phyloP scores from a whole-genome alignment of 2,329 filamentous ascomycete genomes.

The Fusarium pininemorale region DNA sequence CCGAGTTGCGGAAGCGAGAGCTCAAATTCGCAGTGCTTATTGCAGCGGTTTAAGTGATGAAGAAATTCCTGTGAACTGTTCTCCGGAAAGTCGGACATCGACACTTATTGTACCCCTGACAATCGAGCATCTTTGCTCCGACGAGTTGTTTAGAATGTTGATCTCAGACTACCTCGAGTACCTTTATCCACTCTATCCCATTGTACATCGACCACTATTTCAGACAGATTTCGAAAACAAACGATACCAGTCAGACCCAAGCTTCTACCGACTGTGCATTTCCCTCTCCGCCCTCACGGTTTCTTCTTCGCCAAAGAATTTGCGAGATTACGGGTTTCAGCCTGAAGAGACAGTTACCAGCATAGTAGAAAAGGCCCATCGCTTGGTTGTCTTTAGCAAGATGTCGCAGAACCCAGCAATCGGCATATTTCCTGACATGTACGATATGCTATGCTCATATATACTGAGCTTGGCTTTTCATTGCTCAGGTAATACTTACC shows the following conservation, averaged over 20 bases:
- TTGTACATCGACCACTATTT: neutral
- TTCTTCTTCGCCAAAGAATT: neutral
- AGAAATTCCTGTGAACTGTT: neutral
- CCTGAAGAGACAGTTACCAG: neutral
- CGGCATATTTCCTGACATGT: neutral
- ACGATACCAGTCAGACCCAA: neutral
- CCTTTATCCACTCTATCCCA: neutral
- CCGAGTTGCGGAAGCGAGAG: neutral
- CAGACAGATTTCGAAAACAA: neutral
- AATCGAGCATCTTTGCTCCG: neutral
- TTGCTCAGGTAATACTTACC: neutral
- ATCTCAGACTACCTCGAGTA: neutral
- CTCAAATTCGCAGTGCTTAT: neutral
- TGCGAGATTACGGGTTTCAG: neutral
- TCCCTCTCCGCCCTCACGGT: neutral
- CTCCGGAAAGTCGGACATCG: neutral
- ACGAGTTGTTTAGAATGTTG: neutral
- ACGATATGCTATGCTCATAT: neutral
- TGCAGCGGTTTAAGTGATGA: neutral
- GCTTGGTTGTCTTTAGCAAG: neutral
- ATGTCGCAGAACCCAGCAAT: neutral
- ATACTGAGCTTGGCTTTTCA: neutral
- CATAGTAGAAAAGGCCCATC: neutral
- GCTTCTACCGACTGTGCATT: neutral
- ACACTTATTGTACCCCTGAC: neutral